Conservation (phyloP, 495 filamentous ascomycete genomes). For the Podospora conica region DNA sequence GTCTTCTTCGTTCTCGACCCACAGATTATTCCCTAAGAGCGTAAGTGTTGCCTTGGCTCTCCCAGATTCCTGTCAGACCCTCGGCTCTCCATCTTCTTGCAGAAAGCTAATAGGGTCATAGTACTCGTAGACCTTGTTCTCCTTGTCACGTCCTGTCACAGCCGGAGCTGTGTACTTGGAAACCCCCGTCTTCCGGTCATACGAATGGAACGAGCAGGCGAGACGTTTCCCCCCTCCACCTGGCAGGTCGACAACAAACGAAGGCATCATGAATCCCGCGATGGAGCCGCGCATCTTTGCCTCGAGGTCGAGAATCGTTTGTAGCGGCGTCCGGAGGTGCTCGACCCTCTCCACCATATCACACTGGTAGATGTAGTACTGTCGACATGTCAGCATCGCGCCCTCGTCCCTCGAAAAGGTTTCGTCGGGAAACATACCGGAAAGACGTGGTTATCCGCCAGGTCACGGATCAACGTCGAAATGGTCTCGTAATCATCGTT, state of each 20-base stretch:
- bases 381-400: conserved; percentile 7
- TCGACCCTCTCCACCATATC: conserved; percentile 53
- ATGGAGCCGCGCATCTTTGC: conserved; percentile 48
- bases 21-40: neutral
- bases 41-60: neutral
- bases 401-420: neutral
- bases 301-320: conserved; percentile 50
- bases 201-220: conserved; percentile 43
- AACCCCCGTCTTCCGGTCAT: conserved; percentile 45
- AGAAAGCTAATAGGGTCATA: conserved; percentile 42
- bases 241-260: conserved; percentile 56
- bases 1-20: neutral
- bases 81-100: neutral
- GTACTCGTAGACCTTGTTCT: conserved; percentile 49
- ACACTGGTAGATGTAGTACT: conserved; percentile 56
- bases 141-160: conserved; percentile 39
- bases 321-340: conserved; percentile 55
- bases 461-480: conserved; percentile 41
- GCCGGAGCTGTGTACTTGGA: conserved; percentile 49
- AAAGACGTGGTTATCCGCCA: conserved; percentile 49
- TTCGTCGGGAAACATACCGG: conserved; percentile 36
- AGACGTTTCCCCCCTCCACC: conserved; percentile 56
- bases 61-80: neutral
- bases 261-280: conserved; percentile 54
- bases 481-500: conserved; percentile 51